phyloP scores from a whole-genome alignment of 257 asterid species.

The Nicotiana otophora region DNA sequence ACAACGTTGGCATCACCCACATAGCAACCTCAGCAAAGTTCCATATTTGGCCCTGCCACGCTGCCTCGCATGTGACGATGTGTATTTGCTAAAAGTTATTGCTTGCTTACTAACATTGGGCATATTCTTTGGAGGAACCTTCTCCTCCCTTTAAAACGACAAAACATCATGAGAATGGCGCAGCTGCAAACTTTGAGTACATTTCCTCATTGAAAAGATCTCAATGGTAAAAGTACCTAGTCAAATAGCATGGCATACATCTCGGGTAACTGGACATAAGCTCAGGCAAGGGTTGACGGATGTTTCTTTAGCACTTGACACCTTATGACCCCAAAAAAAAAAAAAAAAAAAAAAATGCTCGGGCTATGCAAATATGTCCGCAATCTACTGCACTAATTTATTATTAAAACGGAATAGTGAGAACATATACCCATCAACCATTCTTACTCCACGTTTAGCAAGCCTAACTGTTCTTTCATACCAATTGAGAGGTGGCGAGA shows the following conservation, averaged over 20 bases:
- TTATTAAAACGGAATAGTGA: background rate
- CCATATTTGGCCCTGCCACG: background rate
- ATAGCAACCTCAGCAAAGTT: background rate
- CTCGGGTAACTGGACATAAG: background rate
- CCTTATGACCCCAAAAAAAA: no score
- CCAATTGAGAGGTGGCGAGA: background rate
- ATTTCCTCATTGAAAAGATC: background rate
- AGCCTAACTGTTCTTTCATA: background rate
- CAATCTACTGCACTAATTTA: background rate
- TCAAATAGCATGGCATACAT: background rate
- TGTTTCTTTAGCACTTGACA: no score
- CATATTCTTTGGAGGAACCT: background rate
- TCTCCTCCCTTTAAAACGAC: background rate
- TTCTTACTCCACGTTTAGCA: background rate
- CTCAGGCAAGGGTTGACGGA: background rate
- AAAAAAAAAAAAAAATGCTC: background rate
- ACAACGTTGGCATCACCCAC: background rate
- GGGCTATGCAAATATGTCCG: background rate
- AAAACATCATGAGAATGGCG: background rate
- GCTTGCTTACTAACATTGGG: background rate
- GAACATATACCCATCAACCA: background rate
- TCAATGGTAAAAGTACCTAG: background rate
- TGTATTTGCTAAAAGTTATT: background rate
- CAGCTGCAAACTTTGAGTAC: background rate
- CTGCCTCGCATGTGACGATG: background rate